phyloP scores from a whole-genome alignment of 805 yeast species.

The Hanseniaspora opuntiae region DNA sequence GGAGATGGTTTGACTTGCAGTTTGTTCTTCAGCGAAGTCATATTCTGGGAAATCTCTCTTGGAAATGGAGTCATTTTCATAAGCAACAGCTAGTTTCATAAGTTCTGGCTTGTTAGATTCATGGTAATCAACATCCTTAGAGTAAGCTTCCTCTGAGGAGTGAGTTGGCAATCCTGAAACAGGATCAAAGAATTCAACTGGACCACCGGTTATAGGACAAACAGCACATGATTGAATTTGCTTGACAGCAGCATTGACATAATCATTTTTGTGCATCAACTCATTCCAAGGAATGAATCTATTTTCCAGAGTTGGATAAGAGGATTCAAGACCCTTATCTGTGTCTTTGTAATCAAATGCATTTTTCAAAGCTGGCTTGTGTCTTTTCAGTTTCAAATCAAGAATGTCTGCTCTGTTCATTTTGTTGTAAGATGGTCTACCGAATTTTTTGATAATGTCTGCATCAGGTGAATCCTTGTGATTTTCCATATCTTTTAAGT shows the following conservation, averaged over 20 bases:
- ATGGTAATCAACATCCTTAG: constrained; percentile 62
- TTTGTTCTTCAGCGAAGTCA: constrained; percentile 75
- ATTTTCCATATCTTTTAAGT: background rate
- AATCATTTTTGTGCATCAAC: constrained; percentile 73
- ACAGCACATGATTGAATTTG: constrained; percentile 72
- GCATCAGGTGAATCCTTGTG: background rate
- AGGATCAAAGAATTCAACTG: constrained; percentile 80
- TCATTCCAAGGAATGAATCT: constrained; percentile 83
- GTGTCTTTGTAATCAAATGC: background rate
- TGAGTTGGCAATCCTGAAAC: constrained; percentile 93
- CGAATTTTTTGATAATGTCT: constrained; percentile 8
- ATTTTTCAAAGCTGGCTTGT: constrained; percentile 1
- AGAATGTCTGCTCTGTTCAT: background rate
- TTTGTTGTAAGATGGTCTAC: constrained; percentile 7
- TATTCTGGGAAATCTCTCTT: constrained; percentile 93
- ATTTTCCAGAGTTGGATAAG: constrained; percentile 57
- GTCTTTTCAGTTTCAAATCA: background rate
- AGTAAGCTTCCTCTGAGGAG: constrained; percentile 82
- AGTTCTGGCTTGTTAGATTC: constrained; percentile 49
- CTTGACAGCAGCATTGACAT: constrained; percentile 66
- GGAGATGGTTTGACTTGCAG: constrained; percentile 60
- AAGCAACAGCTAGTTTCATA: constrained; percentile 75
- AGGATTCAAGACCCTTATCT: constrained; percentile 27
- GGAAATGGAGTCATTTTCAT: constrained; percentile 86
- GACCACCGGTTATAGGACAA: constrained; percentile 78